Evolutionary conservation across 345 rosid species (phyloP).

Genomic region (Salix purpurea): DNA sequence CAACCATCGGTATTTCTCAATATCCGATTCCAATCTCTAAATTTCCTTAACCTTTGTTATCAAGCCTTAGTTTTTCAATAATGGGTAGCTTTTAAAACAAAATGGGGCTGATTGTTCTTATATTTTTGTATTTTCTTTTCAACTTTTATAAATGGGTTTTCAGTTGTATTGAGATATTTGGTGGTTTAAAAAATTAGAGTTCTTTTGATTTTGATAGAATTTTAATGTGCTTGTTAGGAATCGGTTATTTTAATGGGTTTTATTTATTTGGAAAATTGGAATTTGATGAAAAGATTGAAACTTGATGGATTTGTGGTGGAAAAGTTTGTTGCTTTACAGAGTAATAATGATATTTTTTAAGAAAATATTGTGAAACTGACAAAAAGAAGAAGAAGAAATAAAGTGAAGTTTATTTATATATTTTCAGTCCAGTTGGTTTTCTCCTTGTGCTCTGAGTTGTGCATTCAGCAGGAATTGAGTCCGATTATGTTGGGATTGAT

Average conservation of each 20-base stretch:
- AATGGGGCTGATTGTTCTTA: neutral
- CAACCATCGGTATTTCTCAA: constrained; percentile 2
- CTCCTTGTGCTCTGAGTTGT: neutral
- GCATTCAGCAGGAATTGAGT: neutral
- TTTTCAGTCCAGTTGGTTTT: neutral
- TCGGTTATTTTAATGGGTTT: neutral
- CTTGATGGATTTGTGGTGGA: neutral
- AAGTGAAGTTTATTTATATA: neutral
- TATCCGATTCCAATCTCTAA: neutral
- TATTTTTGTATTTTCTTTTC: neutral
- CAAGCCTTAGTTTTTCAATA: neutral
- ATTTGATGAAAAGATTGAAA: neutral
- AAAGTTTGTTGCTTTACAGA: neutral
- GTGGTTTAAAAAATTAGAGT: neutral
- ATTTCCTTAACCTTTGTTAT: neutral
- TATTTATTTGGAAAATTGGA: neutral
- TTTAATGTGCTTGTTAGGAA: neutral
- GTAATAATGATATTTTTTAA: neutral
- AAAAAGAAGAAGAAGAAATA: neutral
- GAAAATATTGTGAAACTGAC: neutral
- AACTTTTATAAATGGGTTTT: neutral
- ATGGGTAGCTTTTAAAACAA: neutral
- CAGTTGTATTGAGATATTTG: neutral
- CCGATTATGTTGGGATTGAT: neutral
- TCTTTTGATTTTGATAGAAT: neutral